phyloP scores from a whole-genome alignment of 345 rosid genomes.

The Microcos paniculata region DNA sequence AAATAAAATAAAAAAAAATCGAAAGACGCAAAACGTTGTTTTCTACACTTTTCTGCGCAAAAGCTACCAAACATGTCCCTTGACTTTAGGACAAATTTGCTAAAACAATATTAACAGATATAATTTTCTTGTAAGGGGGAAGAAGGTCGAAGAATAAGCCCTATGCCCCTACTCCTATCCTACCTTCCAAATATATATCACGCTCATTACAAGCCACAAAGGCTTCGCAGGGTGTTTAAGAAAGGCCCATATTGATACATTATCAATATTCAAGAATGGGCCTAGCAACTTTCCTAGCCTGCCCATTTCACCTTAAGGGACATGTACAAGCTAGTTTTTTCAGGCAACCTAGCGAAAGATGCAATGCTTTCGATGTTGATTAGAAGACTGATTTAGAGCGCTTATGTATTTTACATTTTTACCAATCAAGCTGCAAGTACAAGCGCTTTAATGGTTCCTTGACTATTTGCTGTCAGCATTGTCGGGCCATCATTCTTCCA shows the following conservation, averaged over 20 bases:
- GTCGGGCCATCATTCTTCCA: slow-evolving; percentile 64
- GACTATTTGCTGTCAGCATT: slow-evolving; percentile 59
- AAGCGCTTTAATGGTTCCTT: slow-evolving; percentile 52
- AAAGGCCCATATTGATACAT: neutral
- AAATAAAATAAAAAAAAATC: neutral
- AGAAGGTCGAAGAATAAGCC: too few species aligned
- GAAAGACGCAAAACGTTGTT: neutral
- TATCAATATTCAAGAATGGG: neutral
- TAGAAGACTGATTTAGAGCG: neutral
- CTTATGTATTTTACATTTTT: neutral
- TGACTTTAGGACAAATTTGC: too few species aligned
- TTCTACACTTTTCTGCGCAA: neutral
- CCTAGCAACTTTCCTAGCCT: neutral
- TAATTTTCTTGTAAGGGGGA: too few species aligned
- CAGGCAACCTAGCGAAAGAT: neutral
- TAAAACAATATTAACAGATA: too few species aligned
- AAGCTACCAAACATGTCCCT: neutral
- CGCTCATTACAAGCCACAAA: neutral
- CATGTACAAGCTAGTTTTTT: neutral
- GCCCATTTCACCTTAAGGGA: neutral
- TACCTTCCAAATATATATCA: too few species aligned
- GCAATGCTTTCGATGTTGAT: neutral
- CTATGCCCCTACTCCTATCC: too few species aligned
- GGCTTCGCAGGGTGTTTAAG: neutral
- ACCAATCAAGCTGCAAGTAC: slow-evolving; percentile 47